These are phyloP conservation scores for Auriculariales sp. DNA, from an alignment of 768 basidiomycete genomes.

Conservation along the genomic window DNA sequence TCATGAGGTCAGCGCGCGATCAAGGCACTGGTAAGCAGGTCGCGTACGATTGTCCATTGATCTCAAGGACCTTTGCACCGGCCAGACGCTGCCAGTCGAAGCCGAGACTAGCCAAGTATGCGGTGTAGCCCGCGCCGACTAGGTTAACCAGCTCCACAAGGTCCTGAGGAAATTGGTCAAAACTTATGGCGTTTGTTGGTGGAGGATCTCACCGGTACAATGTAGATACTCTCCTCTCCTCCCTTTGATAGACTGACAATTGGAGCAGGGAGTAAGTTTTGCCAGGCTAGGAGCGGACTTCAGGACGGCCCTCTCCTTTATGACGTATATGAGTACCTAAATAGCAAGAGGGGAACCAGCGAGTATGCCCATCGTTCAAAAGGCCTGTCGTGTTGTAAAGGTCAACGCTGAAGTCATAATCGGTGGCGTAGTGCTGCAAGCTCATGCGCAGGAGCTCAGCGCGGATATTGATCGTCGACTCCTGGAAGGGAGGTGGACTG, in stretches of 20 bases:
- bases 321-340: not conserved
- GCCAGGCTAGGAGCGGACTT: not conserved
- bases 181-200: too few species aligned
- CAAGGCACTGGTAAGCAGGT: not conserved
- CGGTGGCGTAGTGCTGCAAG: slow-evolving; percentile 4
- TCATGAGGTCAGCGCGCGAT: not conserved
- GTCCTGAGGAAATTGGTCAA: too few species aligned
- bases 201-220: too few species aligned
- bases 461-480: slow-evolving; percentile 4
- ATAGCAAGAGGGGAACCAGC: not conserved
- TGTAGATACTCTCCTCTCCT: slow-evolving; percentile 6
- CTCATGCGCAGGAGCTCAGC: slow-evolving; percentile 7
- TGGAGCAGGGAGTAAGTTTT: slow-evolving; percentile 8
- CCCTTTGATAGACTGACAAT: slow-evolving; percentile 5
- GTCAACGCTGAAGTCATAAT: slow-evolving; percentile 10
- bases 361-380: slow-evolving; percentile 9
- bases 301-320: not conserved
- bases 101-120: slow-evolving; percentile 5
- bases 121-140: slow-evolving; percentile 3
- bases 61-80: slow-evolving; percentile 7
- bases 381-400: slow-evolving; percentile 7
- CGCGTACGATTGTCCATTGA: slow-evolving; percentile 4
- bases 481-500: slow-evolving; percentile 6
- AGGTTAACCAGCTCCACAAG: slow-evolving; percentile 3
- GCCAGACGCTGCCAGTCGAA: slow-evolving; percentile 6